Base-by-base conservation (phyloP, 148 eudicot genomes). In the Camellia japonica region DNA sequence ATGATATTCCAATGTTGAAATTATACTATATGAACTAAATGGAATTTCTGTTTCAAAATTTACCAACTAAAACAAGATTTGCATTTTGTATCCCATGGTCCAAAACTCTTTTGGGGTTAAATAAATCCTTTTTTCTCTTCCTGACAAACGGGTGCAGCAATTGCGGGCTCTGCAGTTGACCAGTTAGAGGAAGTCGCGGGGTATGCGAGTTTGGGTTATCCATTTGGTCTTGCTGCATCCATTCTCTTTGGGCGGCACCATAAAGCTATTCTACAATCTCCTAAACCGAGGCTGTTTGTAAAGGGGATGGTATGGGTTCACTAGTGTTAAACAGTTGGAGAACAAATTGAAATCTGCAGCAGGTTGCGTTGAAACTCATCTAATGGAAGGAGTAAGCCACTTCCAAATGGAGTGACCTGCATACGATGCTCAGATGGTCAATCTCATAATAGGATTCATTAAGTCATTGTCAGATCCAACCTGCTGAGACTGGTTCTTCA, bases 291-390 rank as follows among this genome's bases (percentile, higher is more conserved):
- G 83, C 91, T 93, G 74, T 91, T 93, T 69, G 85, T 92, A 8
- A 95, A 93, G 97, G 98, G 98, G 30, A 95, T 83, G 79, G 63
- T 97, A 95, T 78, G 97, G 99, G 60, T 95, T 95, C 81, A 95
- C 99, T 6, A 92, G 92, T 18, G 97, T 95, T 49, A 92, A 89
- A 56, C 97, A 93, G 85, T 83, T 93, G 84, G 87, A 91, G 81
- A 90, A 78, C 83, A 93, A 95, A 85, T 72, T 95, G 74, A 89
- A 87, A 66, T 82, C 90, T 62, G 95, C 97, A 14, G 76, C 89
- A 61, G 97, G 97, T n/a, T 92, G 84, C 0, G 86, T 79, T 47
- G 92, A 95, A 75, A 88, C 91, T 30, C 91, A 95, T 83, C 86
- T 95, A 8, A 85, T 95, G 60, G 97, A 93, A 83, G 98, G 94